Evolutionary conservation across 2,329 filamentous ascomycete genomes (phyloP).

Genomic region (Rachicladosporium sp.): DNA sequence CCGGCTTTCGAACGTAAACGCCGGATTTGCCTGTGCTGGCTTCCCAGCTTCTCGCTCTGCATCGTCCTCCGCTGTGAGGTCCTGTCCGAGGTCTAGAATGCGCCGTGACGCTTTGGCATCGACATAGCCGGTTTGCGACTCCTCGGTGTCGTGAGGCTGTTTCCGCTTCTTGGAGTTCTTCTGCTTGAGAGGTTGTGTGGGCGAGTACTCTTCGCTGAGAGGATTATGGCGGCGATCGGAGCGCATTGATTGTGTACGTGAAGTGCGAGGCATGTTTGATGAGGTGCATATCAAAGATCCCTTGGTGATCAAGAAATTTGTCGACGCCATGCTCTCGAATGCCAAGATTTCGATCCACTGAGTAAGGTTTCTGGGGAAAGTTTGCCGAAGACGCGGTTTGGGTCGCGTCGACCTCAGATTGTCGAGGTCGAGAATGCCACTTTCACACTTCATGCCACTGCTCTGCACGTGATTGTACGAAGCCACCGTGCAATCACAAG

Average conservation of each 20-base stretch:
- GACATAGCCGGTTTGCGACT: slow-evolving; percentile 55
- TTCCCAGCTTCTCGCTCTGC: slow-evolving; percentile 34
- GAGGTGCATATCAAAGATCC: not conserved
- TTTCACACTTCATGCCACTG: no score
- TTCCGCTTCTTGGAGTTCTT: slow-evolving; percentile 53
- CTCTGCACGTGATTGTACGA: no score
- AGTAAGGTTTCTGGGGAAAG: no score
- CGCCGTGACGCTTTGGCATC: slow-evolving; percentile 79
- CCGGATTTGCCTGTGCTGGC: slow-evolving; percentile 39
- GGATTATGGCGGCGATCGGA: slow-evolving; percentile 70
- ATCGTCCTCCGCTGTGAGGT: slow-evolving; percentile 72
- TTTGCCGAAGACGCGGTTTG: no score
- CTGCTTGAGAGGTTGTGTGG: slow-evolving; percentile 57
- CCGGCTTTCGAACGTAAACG: slow-evolving; percentile 71
- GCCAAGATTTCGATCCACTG: no score
- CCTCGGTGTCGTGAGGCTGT: slow-evolving; percentile 38
- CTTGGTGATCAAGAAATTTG: not conserved
- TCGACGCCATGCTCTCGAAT: not conserved
- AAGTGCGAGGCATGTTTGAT: slow-evolving; percentile 64
- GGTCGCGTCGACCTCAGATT: no score
- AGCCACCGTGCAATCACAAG: no score
- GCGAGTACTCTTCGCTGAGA: slow-evolving; percentile 77
- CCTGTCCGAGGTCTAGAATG: slow-evolving; percentile 80
- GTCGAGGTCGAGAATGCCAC: no score
- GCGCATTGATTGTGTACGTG: slow-evolving; percentile 39